Conservation (phyloP, 1,284 basidiomycete species). For the Stereum hirsutum region DNA sequence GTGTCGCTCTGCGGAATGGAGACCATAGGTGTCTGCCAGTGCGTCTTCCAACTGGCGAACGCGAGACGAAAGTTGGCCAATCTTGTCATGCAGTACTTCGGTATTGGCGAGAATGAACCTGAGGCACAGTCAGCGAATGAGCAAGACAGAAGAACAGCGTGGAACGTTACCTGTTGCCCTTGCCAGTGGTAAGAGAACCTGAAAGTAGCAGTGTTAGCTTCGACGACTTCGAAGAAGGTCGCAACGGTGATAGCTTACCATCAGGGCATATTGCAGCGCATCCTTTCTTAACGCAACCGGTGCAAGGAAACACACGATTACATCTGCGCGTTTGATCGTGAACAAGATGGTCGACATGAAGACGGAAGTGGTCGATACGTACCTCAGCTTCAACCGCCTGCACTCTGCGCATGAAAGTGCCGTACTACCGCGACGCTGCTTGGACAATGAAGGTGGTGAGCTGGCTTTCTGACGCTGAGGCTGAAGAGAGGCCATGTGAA, state of each 20-base stretch:
- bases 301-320: conserved; percentile 55
- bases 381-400: conserved; percentile 36
- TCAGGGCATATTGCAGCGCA: conserved; percentile 56
- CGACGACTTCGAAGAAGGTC: conserved; percentile 2
- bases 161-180: conserved; percentile 55
- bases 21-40: conserved; percentile 38
- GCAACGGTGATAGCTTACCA: conserved; percentile 31
- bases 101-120: conserved; percentile 65
- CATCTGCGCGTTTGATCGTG: conserved; percentile 60
- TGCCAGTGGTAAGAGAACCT: conserved; percentile 65
- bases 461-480: conserved; percentile 11
- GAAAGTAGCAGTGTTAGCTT: not conserved
- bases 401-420: conserved; percentile 56
- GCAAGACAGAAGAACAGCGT: too few species aligned
- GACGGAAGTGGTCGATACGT: too few species aligned
- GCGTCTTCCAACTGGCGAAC: conserved; percentile 60
- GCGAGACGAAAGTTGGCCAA: conserved; percentile 44
- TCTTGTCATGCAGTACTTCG: conserved; percentile 59
- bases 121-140: too few species aligned
- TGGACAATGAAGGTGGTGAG: conserved; percentile 24
- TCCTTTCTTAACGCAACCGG: conserved; percentile 61
- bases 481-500: conserved; percentile 14
- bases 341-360: too few species aligned
- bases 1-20: conserved; percentile 37
- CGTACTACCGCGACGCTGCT: conserved; percentile 38